Evolutionary conservation across 768 basidiomycete species (phyloP), one percentile per base, ranked within the genome.

Genomic region (Crassisporium funariophilum): DNA sequence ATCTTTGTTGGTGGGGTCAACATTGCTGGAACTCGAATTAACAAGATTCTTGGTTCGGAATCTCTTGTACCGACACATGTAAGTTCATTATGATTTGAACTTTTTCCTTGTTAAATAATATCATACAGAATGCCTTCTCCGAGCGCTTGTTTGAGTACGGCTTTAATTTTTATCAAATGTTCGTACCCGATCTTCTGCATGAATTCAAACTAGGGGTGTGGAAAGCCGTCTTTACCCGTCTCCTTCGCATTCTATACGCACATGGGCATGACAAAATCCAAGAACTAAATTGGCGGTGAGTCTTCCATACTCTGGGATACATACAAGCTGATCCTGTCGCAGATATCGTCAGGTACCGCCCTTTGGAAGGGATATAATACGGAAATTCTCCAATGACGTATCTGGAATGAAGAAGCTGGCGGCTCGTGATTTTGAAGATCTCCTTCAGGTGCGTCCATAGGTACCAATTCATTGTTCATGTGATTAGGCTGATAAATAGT

Each of bases 201-300:
- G 65, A 71, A 43, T 55, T 69, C 40, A 67, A 71, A 39, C 49
- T 70, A 7, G 67, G 67, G 11, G 61, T 62, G 4, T 66, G 61
- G 63, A 71, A 69, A 38, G 50, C 56, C 0, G 21, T 64, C 0
- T 62, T 70, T 35, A 60, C 41, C 0, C 70, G 69, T 34, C 45
- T 69, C 0, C 37, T 69, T 11, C 58, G 65, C 1, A 55, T 69
- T 13, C 36, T 67, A 1, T 41, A 60, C 37, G 49, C 52, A 10
- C 24, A 51, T 16, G 55, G 50, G 11, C 35, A 33, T 16, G 51
- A 54, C 9, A 23, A 25, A 0, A 46, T 67, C 6, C 41, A 46
- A 2, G 55, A 52, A 23, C 44, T 68, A 3, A 56, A 70, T 36
- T 31, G 46, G 21, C 34, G 65, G 66, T 64, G 38, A 25, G 21